Conservation (phyloP, 2,329 filamentous ascomycete genomes). For the Penicillium sclerotigenum region DNA sequence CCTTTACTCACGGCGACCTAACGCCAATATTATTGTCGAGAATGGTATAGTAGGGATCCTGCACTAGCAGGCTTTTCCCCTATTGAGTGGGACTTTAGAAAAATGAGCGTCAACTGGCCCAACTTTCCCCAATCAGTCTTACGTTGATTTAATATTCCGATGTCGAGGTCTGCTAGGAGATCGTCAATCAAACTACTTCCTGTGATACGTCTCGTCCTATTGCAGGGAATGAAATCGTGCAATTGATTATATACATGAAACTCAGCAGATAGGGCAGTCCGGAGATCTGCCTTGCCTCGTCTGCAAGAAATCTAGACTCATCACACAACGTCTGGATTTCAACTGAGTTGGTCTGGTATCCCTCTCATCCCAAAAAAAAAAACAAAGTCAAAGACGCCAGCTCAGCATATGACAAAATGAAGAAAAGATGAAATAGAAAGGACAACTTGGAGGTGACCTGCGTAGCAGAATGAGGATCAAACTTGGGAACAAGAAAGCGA, state of each 20-base stretch:
- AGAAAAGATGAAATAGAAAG: neutral
- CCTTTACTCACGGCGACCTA: too few relatives aligned
- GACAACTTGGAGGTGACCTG: constrained; percentile 1
- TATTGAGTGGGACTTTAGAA: too few relatives aligned
- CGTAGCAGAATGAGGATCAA: constrained; percentile 1
- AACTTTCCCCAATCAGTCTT: too few relatives aligned
- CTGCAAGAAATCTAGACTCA: neutral
- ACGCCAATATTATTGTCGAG: too few relatives aligned
- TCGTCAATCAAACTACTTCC: neutral
- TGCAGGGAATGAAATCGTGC: neutral
- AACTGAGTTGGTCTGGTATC: neutral
- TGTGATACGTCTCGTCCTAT: neutral
- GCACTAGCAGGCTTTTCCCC: too few relatives aligned
- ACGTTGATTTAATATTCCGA: too few relatives aligned
- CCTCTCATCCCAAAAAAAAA: neutral
- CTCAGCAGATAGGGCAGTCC: neutral
- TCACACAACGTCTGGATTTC: neutral
- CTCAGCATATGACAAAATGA: neutral
- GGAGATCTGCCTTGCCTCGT: neutral
- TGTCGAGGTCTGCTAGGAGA: neutral
- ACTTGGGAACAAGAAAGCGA: constrained; percentile 3
- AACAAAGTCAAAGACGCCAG: constrained; percentile 1
- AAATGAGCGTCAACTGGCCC: neutral
- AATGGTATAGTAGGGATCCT: too few relatives aligned
- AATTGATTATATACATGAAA: constrained; percentile 1